Conservation (phyloP, 805 yeast genomes). For the Starmerella scarabaei region DNA sequence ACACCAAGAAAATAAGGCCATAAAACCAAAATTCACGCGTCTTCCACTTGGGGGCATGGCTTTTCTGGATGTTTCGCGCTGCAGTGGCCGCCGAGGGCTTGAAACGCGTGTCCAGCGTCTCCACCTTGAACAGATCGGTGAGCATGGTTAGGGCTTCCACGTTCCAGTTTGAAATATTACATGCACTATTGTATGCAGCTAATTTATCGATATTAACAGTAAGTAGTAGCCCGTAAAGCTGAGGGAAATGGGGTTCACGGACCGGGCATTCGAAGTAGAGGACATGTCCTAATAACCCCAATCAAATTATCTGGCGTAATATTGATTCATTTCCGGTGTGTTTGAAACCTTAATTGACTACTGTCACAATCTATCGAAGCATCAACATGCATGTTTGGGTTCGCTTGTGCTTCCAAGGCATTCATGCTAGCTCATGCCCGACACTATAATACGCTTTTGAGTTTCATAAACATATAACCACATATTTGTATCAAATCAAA, state of each 20-base stretch:
- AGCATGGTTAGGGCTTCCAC: neutral
- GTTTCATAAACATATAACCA: neutral
- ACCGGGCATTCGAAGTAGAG: neutral
- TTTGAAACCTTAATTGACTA: too few relatives aligned
- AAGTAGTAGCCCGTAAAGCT: neutral
- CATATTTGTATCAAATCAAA: neutral
- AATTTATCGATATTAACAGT: neutral
- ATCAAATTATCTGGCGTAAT: too few relatives aligned
- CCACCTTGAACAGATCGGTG: conserved; percentile 27
- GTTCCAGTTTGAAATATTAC: neutral
- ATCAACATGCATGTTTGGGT: too few relatives aligned
- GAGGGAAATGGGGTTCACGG: neutral
- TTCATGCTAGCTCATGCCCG: neutral
- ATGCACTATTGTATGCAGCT: neutral
- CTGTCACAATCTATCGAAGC: too few relatives aligned
- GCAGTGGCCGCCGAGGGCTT: conserved; percentile 27
- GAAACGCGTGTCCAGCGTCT: conserved; percentile 34
- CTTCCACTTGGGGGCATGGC: conserved; percentile 49
- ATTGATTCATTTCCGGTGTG: too few relatives aligned
- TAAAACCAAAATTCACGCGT: conserved; percentile 67
- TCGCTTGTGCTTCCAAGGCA: too few relatives aligned
- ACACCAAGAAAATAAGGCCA: conserved; percentile 45
- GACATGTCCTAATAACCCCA: too few relatives aligned
- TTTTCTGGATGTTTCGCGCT: conserved; percentile 21
- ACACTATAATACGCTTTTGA: neutral